phyloP scores from a whole-genome alignment of 2,329 filamentous ascomycete genomes.

The Talaromyces sp. region DNA sequence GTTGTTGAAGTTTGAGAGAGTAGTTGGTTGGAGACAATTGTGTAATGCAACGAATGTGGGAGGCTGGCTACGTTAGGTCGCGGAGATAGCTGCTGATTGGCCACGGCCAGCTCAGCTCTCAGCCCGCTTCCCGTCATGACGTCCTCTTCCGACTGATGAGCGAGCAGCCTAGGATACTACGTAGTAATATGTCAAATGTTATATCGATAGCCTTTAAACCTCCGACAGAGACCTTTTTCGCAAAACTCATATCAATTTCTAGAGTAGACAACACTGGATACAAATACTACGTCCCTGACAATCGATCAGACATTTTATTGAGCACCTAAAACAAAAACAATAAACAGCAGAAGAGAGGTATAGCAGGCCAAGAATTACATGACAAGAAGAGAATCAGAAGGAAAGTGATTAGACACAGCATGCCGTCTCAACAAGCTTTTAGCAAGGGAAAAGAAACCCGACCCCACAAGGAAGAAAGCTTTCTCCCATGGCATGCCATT shows the following conservation, averaged over 20 bases:
- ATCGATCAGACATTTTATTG: slow-evolving; percentile 13
- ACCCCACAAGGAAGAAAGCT: slow-evolving; percentile 19
- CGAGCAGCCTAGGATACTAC: too few species aligned
- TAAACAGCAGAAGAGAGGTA: slow-evolving; percentile 28
- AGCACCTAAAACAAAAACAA: slow-evolving; percentile 17
- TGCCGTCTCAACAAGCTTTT: slow-evolving; percentile 2
- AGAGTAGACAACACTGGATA: too few species aligned
- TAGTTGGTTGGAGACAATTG: not conserved
- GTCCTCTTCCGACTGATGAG: not conserved
- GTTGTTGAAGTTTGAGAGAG: not conserved
- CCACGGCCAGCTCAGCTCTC: slow-evolving; percentile 1
- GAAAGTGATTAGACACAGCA: slow-evolving; percentile 26
- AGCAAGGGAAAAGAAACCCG: slow-evolving; percentile 12
- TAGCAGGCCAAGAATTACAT: slow-evolving; percentile 36
- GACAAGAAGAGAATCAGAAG: slow-evolving; percentile 32
- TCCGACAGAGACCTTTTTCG: too few species aligned
- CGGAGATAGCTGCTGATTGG: slow-evolving; percentile 14
- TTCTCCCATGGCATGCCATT: slow-evolving; percentile 20
- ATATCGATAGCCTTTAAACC: too few species aligned
- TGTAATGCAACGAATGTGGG: slow-evolving; percentile 2
- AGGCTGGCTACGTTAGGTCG: slow-evolving; percentile 8
- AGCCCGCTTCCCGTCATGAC: slow-evolving; percentile 12
- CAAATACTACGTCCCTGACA: too few species aligned
- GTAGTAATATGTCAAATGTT: too few species aligned
- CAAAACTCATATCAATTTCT: too few species aligned